Evolutionary conservation across 2,329 filamentous ascomycete genomes (phyloP), one percentile per base, ranked within the genome.

Genomic region (Eutypella sp.): DNA sequence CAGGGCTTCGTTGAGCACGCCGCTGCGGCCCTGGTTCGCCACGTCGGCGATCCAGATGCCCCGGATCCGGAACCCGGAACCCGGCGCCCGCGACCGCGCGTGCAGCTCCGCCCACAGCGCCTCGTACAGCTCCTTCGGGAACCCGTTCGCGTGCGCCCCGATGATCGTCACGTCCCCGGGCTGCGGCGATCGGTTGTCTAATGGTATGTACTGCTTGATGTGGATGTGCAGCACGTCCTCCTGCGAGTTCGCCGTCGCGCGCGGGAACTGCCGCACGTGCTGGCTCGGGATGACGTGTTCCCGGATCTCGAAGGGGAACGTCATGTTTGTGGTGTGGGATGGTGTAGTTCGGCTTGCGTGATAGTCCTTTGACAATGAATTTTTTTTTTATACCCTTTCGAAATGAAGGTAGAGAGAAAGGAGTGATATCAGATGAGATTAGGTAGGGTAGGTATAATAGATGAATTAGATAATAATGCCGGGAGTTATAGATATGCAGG

Each of bases 91-190:
- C 6, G 46, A 44, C 13, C 25, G 49, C 16, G 73, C 67, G 55
- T 87, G 72, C 2, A 96, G 71, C 42, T 96, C 89, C 48, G 92
- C 88, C 87, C 90, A 96, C 0, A 96, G 71, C 0, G 92, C 87
- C 59, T 96, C 91, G 61, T 96, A 96, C 2, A 96, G 68, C 72
- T 97, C 92, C 86, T 96, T 97, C 10, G 89, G 87, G 55, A 96
- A 96, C 10, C 85, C 92, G 70, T 96, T 96, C 41, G 89, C 92
- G 68, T 96, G 91, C 4, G 85, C 85, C 10, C 79, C 89, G 45
- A 97, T 82, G 47, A 97, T 83, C 18, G 89, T 96, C 8, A 96
- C 71, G 65, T 93, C 88, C 27, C 88, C 87, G 1, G 81, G 78
- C 51, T 81, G 74, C 0, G 89, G 85, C 20, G 71, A 66, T 0